Base-by-base conservation (phyloP, 352 stramenopile genomes). In the Phytophthora pinifolia region DNA sequence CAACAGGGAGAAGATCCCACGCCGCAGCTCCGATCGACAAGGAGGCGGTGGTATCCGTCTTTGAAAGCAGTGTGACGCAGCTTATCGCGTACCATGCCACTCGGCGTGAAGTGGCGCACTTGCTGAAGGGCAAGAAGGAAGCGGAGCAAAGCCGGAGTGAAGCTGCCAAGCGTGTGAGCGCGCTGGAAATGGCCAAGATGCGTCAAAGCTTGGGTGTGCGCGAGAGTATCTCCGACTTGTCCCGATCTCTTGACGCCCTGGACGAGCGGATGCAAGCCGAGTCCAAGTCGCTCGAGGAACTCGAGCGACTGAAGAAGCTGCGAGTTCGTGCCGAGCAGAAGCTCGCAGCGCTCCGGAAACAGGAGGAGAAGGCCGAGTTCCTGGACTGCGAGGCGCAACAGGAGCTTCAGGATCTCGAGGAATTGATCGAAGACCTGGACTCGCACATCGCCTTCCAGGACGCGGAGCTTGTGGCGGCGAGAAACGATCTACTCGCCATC, bases 381-480 rank as follows among this genome's bases (percentile, higher is more conserved):
- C 18, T 92, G 15, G 76, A 92, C 32, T 57, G 58, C 2, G 79
- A 86, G 7, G 72, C 70, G 4, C 75, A 89, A 34, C 78, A 94
- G 38, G 84, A 94, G 47, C 51, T 88, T 0, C 51, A 65, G 3
- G 82, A 90, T 60, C 55, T 94, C 0, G 78, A 90, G 20, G 79
- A 92, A 47, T 54, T 92, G 14, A 77, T 94, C 6, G 76, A 89
- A 14, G 84, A 94, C 52, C 56, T 92, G 34, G 81, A 79, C 22
- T 94, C 84, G 3, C 84, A 92, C 46, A 90, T 94, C 25, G 66
- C 78, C 6, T 94, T 94, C 52, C 84, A 94, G 45, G 84, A 94
- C 45, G 67, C 79, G 0, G 78, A 94, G 54, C 50, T 94, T 15
- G 56, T 56, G 14, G 44, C 70, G 29, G 79, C 82, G 4, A 58